Evolutionary conservation across 208 protist genomes (phyloP), one percentile per base, ranked within the genome.

Genomic region (Vickermania ingenoplastis): DNA sequence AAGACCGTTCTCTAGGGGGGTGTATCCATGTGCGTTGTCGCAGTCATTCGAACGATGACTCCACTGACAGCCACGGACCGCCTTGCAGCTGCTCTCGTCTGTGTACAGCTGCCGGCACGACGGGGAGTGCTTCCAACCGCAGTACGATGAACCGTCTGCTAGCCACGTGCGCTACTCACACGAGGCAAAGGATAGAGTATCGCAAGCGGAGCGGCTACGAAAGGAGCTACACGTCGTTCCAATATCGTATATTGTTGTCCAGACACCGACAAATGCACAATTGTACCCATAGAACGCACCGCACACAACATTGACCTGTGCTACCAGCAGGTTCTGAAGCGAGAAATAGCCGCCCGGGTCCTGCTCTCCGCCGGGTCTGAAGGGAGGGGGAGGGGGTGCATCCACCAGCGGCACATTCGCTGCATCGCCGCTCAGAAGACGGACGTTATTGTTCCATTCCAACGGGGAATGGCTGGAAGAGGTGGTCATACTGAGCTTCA

Each of bases 241-340:
- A 3, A 23, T 60, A 11, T 61, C 36, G 45, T 67, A 61, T 4
- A 75, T 57, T 30, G 48, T 7, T 13, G 50, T n/a, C 31, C 62
- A 71, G 30, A 70, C 53, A 25, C 29, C 48, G 49, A 75, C 69
- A 24, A 66, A 75, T n/a, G 63, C 69, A 54, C 69, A 61, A 2
- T 51, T 28, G 41, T 52, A 59, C 1, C 69, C 69, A 22, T 63
- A 61, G 53, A 75, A 21, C 3, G 31, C 29, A 2, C 69, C 69
- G 14, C 64, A 55, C 36, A 65, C n/a, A n/a, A n/a, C n/a, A n/a
- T n/a, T n/a, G n/a, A n/a, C n/a, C n/a, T n/a, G n/a, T n/a, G n/a
- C n/a, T n/a, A n/a, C n/a, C n/a, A n/a, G n/a, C n/a, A n/a, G n/a
- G n/a, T n/a, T n/a, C n/a, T n/a, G n/a, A n/a, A n/a, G n/a, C n/a